Conservation (phyloP, 805 yeast species). For the Brettanomyces naardenensis region DNA sequence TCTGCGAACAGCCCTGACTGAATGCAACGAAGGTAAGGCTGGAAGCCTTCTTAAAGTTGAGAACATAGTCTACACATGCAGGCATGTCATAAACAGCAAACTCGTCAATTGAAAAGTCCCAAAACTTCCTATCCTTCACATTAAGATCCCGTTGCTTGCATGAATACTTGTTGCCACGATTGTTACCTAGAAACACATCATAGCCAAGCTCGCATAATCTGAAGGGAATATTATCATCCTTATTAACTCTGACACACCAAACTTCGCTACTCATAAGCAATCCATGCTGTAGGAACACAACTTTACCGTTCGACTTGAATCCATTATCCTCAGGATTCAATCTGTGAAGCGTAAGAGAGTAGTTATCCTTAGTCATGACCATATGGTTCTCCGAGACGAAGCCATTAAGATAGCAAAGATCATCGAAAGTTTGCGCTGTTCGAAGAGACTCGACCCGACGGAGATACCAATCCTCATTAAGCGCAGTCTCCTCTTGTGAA, state of each 20-base stretch:
- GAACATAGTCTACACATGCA: slow-evolving; percentile 66
- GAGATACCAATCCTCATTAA: slow-evolving; percentile 11
- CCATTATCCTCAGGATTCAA: slow-evolving; percentile 33
- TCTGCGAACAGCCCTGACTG: slow-evolving; percentile 94
- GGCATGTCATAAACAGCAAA: slow-evolving; percentile 91
- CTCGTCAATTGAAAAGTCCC: slow-evolving; percentile 93
- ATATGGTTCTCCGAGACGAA: slow-evolving; percentile 69
- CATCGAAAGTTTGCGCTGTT: slow-evolving; percentile 46
- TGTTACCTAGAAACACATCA: slow-evolving; percentile 94
- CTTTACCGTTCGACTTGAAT: slow-evolving; percentile 31
- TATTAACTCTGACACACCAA: slow-evolving; percentile 36
- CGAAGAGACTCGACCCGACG: slow-evolving; percentile 29
- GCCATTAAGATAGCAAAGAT: slow-evolving; percentile 62
- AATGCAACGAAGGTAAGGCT: slow-evolving; percentile 75
- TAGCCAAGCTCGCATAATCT: slow-evolving; percentile 71
- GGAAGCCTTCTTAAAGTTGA: slow-evolving; percentile 38
- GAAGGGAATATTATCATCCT: slow-evolving; percentile 56
- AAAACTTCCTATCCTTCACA: slow-evolving; percentile 42
- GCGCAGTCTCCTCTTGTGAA: slow-evolving; percentile 6
- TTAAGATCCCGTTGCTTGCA: slow-evolving; percentile 57
- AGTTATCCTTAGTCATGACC: slow-evolving; percentile 71
- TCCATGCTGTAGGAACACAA: slow-evolving; percentile 87
- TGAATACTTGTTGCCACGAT: slow-evolving; percentile 88
- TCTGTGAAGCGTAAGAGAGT: slow-evolving; percentile 68
- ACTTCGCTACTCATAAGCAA: slow-evolving; percentile 82